These are phyloP conservation scores for Pseudozyma hubeiensis DNA, from an alignment of 1,284 basidiomycete genomes.

Conservation along the genomic window DNA sequence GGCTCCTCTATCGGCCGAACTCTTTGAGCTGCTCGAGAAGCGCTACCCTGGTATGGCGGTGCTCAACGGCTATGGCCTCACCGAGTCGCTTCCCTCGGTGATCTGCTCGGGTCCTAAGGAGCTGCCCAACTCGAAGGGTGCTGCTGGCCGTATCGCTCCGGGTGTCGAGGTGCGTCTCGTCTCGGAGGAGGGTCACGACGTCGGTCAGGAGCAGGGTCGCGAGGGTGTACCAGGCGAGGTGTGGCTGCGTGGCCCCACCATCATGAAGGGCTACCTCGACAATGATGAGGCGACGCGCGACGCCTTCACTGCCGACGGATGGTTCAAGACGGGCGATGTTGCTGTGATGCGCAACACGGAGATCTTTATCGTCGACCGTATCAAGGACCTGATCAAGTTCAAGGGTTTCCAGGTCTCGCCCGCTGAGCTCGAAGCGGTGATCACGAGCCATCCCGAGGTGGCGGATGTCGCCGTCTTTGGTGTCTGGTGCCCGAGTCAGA, in stretches of 20 bases:
- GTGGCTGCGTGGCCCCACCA: constrained; percentile 39
- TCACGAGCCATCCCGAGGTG: constrained; percentile 45
- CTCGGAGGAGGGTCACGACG: constrained; percentile 70
- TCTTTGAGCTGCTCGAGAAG: constrained; percentile 74
- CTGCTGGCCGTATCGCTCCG: constrained; percentile 78
- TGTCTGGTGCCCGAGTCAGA: constrained; percentile 38
- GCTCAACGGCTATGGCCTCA: constrained; percentile 78
- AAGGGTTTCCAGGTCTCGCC: constrained; percentile 61
- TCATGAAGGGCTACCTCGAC: constrained; percentile 60
- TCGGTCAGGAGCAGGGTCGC: constrained; percentile 71
- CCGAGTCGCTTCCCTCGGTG: constrained; percentile 77
- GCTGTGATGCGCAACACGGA: constrained; percentile 54
- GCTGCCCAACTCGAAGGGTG: constrained; percentile 56
- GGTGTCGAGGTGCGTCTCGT: constrained; percentile 83
- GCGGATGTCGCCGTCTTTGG: constrained; percentile 50
- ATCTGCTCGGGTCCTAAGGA: constrained; percentile 65
- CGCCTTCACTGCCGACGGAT: constrained; percentile 54
- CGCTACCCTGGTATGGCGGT: constrained; percentile 70
- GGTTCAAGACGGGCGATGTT: constrained; percentile 60
- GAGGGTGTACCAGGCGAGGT: constrained; percentile 68
- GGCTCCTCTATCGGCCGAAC: constrained; percentile 79
- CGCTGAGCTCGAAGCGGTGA: constrained; percentile 54
- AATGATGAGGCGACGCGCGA: constrained; percentile 39
- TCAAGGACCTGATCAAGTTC: constrained; percentile 60
- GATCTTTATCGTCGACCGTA: constrained; percentile 59